Percentiles rank a stretch among this genome's conserved stretches.
Conservation (phyloP, 768 basidiomycete species). For the Hypholoma sublateritium region DNA sequence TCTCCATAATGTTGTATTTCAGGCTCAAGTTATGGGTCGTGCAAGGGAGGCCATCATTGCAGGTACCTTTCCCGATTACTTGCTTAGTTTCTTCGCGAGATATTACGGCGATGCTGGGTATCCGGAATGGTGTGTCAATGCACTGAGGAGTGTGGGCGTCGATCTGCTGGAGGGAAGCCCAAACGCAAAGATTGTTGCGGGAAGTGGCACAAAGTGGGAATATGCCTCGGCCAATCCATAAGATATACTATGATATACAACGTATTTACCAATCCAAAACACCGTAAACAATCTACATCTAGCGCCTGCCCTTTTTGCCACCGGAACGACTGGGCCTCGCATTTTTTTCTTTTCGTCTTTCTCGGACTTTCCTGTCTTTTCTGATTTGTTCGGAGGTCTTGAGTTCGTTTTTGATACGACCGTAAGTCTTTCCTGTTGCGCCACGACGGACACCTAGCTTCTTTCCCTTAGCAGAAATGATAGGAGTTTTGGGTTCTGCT, state of each 20-base stretch:
- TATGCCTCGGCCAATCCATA: conserved; percentile 43
- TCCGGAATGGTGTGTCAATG: conserved; percentile 88
- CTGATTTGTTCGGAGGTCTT: conserved; percentile 87
- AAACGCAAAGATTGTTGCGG: conserved; percentile 50
- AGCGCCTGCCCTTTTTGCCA: conserved; percentile 45
- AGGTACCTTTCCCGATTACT: conserved; percentile 76
- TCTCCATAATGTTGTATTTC: conserved; percentile 81
- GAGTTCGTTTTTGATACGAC: conserved; percentile 77
- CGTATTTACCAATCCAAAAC: neutral
- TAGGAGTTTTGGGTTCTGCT: conserved; percentile 5
- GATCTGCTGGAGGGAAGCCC: conserved; percentile 65
- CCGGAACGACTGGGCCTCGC: conserved; percentile 55
- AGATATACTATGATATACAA: neutral
- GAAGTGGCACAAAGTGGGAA: conserved; percentile 79
- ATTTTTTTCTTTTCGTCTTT: conserved; percentile 75
- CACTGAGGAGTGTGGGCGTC: conserved; percentile 78
- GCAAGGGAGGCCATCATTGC: conserved; percentile 79
- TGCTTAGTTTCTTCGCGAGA: conserved; percentile 69
- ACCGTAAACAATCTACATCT: conserved; percentile 7
- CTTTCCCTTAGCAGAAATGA: conserved; percentile 17
- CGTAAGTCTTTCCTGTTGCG: conserved; percentile 49
- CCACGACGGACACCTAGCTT: conserved; percentile 50
- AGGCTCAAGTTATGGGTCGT: conserved; percentile 85
- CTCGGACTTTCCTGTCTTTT: conserved; percentile 63
- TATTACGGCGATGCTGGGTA: conserved; percentile 82